Evolutionary conservation across 1,284 basidiomycete species (phyloP), one percentile per base, ranked within the genome.

Genomic region (Cerioporus squamosus): DNA sequence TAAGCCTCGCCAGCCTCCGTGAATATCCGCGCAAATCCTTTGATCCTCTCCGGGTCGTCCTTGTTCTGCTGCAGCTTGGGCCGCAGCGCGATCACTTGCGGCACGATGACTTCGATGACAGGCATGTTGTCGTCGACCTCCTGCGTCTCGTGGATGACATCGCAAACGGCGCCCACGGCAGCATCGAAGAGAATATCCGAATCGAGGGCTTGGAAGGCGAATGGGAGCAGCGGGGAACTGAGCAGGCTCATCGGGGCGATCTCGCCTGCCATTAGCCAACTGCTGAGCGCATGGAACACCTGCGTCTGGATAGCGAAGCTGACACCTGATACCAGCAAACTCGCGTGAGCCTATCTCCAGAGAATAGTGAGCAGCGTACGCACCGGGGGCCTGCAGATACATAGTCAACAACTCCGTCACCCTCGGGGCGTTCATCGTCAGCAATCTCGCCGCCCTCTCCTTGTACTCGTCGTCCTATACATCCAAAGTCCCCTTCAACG

Each of bases 1-100:
- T 99, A 99, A 8, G 92, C 94, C 76, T 99, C 97, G 55, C 97
- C 97, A 0, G 97, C 96, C 75, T 99, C 95, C 20, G 93, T 87
- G 71, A 98, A 95, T 60, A 99, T 87, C 59, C 94, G 89, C 60
- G 95, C 94, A 68, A 91, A 91, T 6, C 96, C 97, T 68, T 91
- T 84, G 72, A 98, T 90, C 72, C 88, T 89, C 61, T 99, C 97
- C 0, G 91, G 79, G 70, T 98, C 94, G 12, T 94, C 91, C 44
- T 78, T 78, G 46, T 79, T 77, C 49, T 80, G 76, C n/a, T 75
- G 67, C 46, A 98, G 78, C 59, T 83, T 79, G 1, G 86, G 81
- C 57, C 84, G 86, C 42, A 98, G 75, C 2, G 83, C 84, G 55
- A 96, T 89, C 43, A 98, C 81, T 20, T 85, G 82, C 0, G 94